phyloP scores from a whole-genome alignment of 108 stramenopile species.

The Nitzschia palea region DNA sequence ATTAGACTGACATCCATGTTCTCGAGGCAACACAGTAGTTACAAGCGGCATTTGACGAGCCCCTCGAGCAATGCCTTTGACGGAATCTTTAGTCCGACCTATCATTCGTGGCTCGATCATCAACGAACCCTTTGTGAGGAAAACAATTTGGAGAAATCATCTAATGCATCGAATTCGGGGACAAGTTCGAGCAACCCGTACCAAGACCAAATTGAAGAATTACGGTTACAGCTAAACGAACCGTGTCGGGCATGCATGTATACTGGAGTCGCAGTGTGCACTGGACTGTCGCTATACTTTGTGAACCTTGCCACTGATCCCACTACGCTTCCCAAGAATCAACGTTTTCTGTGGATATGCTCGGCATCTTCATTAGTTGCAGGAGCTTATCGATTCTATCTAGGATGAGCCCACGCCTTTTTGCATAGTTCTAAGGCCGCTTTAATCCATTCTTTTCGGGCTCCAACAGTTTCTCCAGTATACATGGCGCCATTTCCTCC shows the following conservation, averaged over 20 bases:
- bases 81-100: too few species aligned
- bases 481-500: slow-evolving; percentile 50
- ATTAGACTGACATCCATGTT: too few species aligned
- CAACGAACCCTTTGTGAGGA: too few species aligned
- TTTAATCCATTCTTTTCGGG: slow-evolving; percentile 65
- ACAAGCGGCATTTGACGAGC: too few species aligned
- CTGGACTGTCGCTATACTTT: slow-evolving; percentile 70
- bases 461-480: slow-evolving; percentile 79
- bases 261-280: slow-evolving; percentile 67
- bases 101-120: too few species aligned
- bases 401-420: slow-evolving; percentile 27
- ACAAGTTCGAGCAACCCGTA: slow-evolving; percentile 10
- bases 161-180: too few species aligned
- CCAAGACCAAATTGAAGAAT: slow-evolving; percentile 22
- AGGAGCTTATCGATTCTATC: slow-evolving; percentile 68
- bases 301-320: slow-evolving; percentile 51
- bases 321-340: slow-evolving; percentile 29
- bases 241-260: slow-evolving; percentile 64
- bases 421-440: neutral
- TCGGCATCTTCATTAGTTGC: slow-evolving; percentile 49
- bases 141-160: too few species aligned
- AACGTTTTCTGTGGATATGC: slow-evolving; percentile 35
- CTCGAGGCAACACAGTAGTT: too few species aligned
- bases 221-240: slow-evolving; percentile 24
- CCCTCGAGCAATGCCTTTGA: too few species aligned